Base-by-base conservation (phyloP, 2,329 filamentous ascomycete genomes). In the Herpotrichia juniperi region DNA sequence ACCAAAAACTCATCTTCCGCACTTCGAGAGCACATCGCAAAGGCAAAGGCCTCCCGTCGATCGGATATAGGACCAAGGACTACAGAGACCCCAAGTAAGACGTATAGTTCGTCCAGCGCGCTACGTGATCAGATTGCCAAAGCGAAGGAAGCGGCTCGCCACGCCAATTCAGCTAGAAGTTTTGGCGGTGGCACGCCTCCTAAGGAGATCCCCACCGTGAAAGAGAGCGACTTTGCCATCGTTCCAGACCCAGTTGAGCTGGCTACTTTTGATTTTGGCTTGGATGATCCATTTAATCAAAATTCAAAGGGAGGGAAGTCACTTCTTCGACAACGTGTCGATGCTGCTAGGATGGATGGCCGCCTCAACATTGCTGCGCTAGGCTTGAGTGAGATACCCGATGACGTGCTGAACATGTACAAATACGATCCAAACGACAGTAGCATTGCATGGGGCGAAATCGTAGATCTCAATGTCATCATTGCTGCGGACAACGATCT, bases 101-200 rank as follows among this genome's bases (percentile, higher is more conserved):
- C 69, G 0, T 73, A 75, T 7, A 94, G 89, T 63, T 91, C 92
- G 0, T 97, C 93, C 0, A 81, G 83, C 12, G 87, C 92, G 1
- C 75, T 99, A 22, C 86, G 94, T 24, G 92, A 97, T 47, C 93
- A 94, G 51, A 97, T 99, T 58, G 91, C 93, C 40, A 93, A 93
- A 63, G 94, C 94, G 0, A 96, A 92, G 69, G 69, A 67, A 55
- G 92, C 92, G 4, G 91, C 93, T 2, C 88, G 64, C 25, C 63
- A 60, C 2, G 59, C 57, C 44, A 68, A 64, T 49, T 48, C 55
- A 4, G 54, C 62, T 8, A 63, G 58, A 12, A 40, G 54, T 10
- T 46, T 59, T 14, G 59, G 67, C n/a, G 63, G 61, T 17, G 60
- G 46, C 39, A 68, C 66, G 3, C 67, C 70, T 11, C 64, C 69